Evolutionary conservation across 805 yeast genomes (phyloP).

Genomic region (Blastobotrys muscicola): DNA sequence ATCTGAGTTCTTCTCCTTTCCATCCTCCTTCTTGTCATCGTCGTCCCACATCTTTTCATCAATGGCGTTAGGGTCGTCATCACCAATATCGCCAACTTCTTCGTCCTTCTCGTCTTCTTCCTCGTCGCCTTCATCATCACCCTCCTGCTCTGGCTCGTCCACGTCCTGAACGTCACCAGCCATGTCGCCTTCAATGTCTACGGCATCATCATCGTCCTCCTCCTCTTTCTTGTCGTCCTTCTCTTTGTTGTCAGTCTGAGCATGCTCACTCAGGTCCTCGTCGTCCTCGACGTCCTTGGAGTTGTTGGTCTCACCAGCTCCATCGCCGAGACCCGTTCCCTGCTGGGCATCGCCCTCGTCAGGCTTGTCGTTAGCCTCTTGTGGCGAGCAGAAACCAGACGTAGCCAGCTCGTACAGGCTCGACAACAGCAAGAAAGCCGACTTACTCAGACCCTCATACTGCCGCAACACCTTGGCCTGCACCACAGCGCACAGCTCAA

Average conservation of each 20-base stretch:
- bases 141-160: constrained; percentile 41
- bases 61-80: constrained; percentile 85
- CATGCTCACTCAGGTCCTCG: constrained; percentile 73
- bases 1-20: constrained; percentile 72
- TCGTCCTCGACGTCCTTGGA: constrained; percentile 85
- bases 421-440: constrained; percentile 47
- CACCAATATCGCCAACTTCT: constrained; percentile 81
- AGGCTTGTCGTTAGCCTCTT: constrained; percentile 59
- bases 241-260: constrained; percentile 60
- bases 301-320: constrained; percentile 74
- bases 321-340: constrained; percentile 92
- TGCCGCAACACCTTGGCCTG: constrained; percentile 36
- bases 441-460: constrained; percentile 48
- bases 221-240: constrained; percentile 38
- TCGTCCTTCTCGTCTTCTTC: constrained; percentile 72
- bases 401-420: constrained; percentile 53
- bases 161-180: constrained; percentile 84
- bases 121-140: constrained; percentile 43
- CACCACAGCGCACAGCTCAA: constrained; percentile 37
- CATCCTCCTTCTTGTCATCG: constrained; percentile 54
- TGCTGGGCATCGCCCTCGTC: constrained; percentile 57
- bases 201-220: constrained; percentile 78
- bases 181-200: constrained; percentile 94
- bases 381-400: constrained; percentile 90
- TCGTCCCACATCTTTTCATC: constrained; percentile 99